A percentile compares a stretch with the other conserved stretches of the same genome.
Conservation (phyloP, 2,329 filamentous ascomycete genomes). For the Verticillium longisporum region DNA sequence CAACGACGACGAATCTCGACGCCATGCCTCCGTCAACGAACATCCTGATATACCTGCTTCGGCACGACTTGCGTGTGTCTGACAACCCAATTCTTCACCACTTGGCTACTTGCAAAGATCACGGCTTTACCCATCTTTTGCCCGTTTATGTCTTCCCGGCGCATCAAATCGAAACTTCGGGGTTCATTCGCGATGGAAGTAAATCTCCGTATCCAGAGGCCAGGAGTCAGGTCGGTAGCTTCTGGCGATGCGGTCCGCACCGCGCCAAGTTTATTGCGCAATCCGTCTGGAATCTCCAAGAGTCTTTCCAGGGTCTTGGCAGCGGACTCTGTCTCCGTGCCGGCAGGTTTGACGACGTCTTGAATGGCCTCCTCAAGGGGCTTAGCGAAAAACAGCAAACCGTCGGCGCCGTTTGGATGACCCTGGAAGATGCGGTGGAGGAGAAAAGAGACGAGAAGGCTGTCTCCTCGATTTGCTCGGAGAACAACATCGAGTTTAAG, state of each 20-base stretch:
- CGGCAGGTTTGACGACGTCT: slow-evolving; percentile 52
- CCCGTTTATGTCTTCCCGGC: slow-evolving; percentile 65
- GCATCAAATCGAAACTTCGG: slow-evolving; percentile 67
- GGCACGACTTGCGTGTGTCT: slow-evolving; percentile 64
- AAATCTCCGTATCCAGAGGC: slow-evolving; percentile 64
- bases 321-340: slow-evolving; percentile 59
- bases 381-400: slow-evolving; percentile 33
- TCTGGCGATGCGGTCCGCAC: slow-evolving; percentile 69
- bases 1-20: not conserved
- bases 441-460: slow-evolving; percentile 58
- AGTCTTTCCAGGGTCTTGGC: slow-evolving; percentile 47
- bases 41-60: slow-evolving; percentile 63
- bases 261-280: slow-evolving; percentile 67
- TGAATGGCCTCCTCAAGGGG: slow-evolving; percentile 48
- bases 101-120: slow-evolving; percentile 38
- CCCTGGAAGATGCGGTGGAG: slow-evolving; percentile 61
- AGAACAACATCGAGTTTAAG: slow-evolving; percentile 51
- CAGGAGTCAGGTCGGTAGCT: slow-evolving; percentile 54
- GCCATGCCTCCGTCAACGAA: slow-evolving; percentile 29
- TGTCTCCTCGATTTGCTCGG: slow-evolving; percentile 45
- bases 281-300: slow-evolving; percentile 66
- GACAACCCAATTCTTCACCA: slow-evolving; percentile 70
- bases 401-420: slow-evolving; percentile 67
- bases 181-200: slow-evolving; percentile 52
- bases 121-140: slow-evolving; percentile 60